Evolutionary conservation across 495 filamentous ascomycete species (phyloP).

Genomic region (Cenococcum geophilum): DNA sequence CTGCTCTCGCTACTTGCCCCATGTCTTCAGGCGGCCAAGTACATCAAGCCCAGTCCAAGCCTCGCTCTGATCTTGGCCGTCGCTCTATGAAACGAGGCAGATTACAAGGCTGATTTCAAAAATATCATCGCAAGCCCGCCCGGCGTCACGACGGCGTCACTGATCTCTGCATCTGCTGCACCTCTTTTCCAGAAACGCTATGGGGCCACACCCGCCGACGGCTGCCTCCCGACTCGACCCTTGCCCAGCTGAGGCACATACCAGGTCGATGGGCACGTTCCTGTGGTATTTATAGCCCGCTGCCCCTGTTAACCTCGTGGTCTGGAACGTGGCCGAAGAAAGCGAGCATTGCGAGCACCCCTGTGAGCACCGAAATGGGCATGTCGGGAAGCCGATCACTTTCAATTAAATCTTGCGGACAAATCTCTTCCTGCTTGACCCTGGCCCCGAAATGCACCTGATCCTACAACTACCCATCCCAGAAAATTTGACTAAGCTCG

Average conservation of each 20-base stretch:
- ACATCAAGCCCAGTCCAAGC: neutral
- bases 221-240: neutral
- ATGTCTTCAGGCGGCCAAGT: neutral
- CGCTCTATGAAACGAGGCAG: constrained; percentile 7
- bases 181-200: neutral
- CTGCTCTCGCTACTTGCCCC: neutral
- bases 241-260: neutral
- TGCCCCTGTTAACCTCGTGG: constrained; percentile 4
- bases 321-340: constrained; percentile 24
- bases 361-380: neutral
- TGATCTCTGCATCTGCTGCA: neutral
- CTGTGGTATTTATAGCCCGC: neutral
- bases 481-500: neutral
- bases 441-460: neutral
- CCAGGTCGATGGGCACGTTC: neutral
- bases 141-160: neutral
- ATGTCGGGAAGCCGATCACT: neutral
- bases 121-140: neutral
- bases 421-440: neutral
- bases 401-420: neutral
- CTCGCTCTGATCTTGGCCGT: neutral
- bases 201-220: constrained; percentile 1
- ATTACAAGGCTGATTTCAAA: neutral
- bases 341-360: neutral
- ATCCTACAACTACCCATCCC: neutral